phyloP scores from a whole-genome alignment of 805 yeast species.

The Sugiyamaella valdiviana region DNA sequence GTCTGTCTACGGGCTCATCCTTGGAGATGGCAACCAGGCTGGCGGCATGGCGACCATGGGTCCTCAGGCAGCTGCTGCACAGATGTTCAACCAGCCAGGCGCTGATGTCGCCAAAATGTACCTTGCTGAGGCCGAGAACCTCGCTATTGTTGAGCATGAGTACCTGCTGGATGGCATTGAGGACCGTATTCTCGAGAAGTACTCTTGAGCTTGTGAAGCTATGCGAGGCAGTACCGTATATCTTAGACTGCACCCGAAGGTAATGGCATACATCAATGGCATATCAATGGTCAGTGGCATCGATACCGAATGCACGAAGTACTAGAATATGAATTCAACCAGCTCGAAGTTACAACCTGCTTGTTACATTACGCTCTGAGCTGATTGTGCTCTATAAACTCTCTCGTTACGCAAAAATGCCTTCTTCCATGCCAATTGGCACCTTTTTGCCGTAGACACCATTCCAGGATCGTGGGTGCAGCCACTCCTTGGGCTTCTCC shows the following conservation, averaged over 20 bases:
- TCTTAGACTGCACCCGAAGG: not conserved
- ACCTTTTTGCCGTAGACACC: conserved; percentile 76
- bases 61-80: conserved; percentile 33
- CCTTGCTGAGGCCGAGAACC: conserved; percentile 64
- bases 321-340: too few species aligned
- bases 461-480: conserved; percentile 70
- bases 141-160: conserved; percentile 56
- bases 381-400: not conserved
- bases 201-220: too few species aligned
- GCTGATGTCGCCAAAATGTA: conserved; percentile 52
- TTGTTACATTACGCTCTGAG: not conserved
- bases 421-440: conserved; percentile 68
- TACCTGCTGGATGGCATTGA: conserved; percentile 56
- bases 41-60: conserved; percentile 26
- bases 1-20: conserved; percentile 66
- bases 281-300: not conserved
- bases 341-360: not conserved
- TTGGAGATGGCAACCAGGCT: conserved; percentile 40
- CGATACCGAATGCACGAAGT: not conserved
- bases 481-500: conserved; percentile 31
- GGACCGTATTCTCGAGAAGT: conserved; percentile 37
- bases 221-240: too few species aligned
- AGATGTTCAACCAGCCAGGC: conserved; percentile 51
- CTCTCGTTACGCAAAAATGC: conserved; percentile 51
- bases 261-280: not conserved